phyloP scores from a whole-genome alignment of 2,329 filamentous ascomycete species.

The Neonectria ditissima region DNA sequence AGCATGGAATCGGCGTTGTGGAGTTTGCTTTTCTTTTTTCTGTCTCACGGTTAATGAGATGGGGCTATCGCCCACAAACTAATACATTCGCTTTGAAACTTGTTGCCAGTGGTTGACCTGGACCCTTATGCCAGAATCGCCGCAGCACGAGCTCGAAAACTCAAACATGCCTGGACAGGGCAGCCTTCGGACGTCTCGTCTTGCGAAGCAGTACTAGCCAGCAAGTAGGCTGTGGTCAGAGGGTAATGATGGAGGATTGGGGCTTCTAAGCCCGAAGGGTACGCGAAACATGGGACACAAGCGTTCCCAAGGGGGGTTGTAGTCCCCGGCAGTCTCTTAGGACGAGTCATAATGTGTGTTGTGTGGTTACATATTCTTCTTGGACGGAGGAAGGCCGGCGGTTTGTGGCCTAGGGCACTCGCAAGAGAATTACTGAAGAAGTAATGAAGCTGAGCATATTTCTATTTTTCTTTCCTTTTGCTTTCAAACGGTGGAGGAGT shows the following conservation, averaged over 20 bases:
- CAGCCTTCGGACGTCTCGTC: neutral
- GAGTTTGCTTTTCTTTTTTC: slow-evolving; percentile 42
- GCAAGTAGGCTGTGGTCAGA: neutral
- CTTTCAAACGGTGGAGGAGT: slow-evolving; percentile 14
- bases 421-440: slow-evolving; percentile 12
- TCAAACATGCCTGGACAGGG: neutral
- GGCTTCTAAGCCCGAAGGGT: neutral
- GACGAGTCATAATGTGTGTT: slow-evolving; percentile 30
- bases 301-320: neutral
- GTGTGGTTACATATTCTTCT: slow-evolving; percentile 28
- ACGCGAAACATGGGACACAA: neutral
- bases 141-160: neutral
- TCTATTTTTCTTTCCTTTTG: slow-evolving; percentile 14
- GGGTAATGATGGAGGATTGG: neutral
- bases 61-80: slow-evolving; percentile 28
- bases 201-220: neutral
- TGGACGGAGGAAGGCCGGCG: slow-evolving; percentile 6
- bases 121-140: slow-evolving; percentile 1
- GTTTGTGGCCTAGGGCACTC: slow-evolving; percentile 2
- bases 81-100: slow-evolving; percentile 33
- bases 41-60: slow-evolving; percentile 23
- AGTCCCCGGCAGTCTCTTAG: slow-evolving; percentile 4
- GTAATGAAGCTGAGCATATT: slow-evolving; percentile 30
- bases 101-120: slow-evolving; percentile 3
- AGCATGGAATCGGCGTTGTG: slow-evolving; percentile 51